Evolutionary conservation across 108 stramenopile species (phyloP).

Genomic region (Skeletonema menzelii): DNA sequence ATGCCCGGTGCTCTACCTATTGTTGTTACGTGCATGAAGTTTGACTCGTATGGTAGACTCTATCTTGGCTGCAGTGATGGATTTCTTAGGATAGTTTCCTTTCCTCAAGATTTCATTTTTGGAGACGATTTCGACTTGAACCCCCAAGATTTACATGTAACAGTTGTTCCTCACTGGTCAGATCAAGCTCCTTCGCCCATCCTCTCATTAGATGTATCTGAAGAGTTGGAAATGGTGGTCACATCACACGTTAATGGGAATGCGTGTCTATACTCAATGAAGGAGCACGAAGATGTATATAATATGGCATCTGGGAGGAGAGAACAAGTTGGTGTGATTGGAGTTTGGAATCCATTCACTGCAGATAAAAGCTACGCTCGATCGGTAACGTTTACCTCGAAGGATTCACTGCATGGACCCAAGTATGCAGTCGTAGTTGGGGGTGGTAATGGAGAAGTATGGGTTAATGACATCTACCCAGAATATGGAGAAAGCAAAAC

Average conservation of each 20-base stretch:
- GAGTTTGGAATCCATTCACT: slow-evolving; percentile 39
- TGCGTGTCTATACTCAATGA: slow-evolving; percentile 27
- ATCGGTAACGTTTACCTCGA: slow-evolving; percentile 35
- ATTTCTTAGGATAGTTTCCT: slow-evolving; percentile 29
- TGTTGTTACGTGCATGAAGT: slow-evolving; percentile 50
- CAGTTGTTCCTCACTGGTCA: background rate
- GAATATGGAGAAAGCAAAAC: background rate
- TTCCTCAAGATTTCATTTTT: slow-evolving; percentile 5
- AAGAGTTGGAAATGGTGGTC: slow-evolving; percentile 26
- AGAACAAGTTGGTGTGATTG: slow-evolving; percentile 1
- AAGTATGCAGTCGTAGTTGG: slow-evolving; percentile 35
- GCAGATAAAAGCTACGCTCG: slow-evolving; percentile 16
- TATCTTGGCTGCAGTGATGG: slow-evolving; percentile 59
- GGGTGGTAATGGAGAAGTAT: slow-evolving; percentile 45
- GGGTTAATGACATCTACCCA: slow-evolving; percentile 30
- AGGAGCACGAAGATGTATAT: slow-evolving; percentile 10
- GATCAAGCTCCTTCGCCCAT: slow-evolving; percentile 21
- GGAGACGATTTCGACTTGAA: background rate
- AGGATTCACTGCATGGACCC: background rate
- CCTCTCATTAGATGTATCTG: slow-evolving; percentile 39
- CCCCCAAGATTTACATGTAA: slow-evolving; percentile 5
- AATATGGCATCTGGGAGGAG: background rate
- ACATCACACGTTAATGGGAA: slow-evolving; percentile 36
- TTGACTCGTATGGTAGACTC: slow-evolving; percentile 49
- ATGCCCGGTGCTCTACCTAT: slow-evolving; percentile 17